Conservation (phyloP, 345 rosid genomes). For the Eucalyptus fibrosa region DNA sequence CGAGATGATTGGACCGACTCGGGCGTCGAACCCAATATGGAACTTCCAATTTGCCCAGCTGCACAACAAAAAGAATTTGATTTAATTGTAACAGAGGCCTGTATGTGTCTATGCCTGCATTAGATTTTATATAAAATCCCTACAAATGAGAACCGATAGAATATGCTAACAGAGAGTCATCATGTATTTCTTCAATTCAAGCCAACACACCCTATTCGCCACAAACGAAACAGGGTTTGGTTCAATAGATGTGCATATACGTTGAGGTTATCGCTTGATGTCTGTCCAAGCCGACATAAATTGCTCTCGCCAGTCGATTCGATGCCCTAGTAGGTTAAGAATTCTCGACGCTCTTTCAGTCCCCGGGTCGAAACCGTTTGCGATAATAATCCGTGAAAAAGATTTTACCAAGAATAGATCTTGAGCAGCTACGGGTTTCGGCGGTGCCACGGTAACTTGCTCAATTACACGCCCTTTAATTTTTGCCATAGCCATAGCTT, state of each 20-base stretch:
- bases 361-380: background rate
- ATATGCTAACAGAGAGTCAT: background rate
- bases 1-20: slow-evolving; percentile 48
- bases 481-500: too few relatives aligned
- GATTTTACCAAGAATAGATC: background rate
- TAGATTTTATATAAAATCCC: background rate
- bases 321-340: background rate
- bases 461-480: background rate
- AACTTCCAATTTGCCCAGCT: slow-evolving; percentile 72
- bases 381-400: background rate
- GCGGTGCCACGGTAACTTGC: background rate
- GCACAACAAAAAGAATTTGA: background rate
- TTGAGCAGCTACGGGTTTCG: background rate
- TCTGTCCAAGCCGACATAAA: background rate
- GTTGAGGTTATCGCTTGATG: background rate
- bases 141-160: background rate
- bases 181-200: background rate
- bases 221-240: background rate
- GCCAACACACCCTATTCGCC: background rate
- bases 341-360: background rate
- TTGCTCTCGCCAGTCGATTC: background rate
- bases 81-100: background rate
- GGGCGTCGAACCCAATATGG: slow-evolving; percentile 51
- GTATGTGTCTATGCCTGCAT: background rate
- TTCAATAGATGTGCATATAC: background rate